Conservation (phyloP, 1,139 yeast genomes). For the Kodamaea anthophila region DNA sequence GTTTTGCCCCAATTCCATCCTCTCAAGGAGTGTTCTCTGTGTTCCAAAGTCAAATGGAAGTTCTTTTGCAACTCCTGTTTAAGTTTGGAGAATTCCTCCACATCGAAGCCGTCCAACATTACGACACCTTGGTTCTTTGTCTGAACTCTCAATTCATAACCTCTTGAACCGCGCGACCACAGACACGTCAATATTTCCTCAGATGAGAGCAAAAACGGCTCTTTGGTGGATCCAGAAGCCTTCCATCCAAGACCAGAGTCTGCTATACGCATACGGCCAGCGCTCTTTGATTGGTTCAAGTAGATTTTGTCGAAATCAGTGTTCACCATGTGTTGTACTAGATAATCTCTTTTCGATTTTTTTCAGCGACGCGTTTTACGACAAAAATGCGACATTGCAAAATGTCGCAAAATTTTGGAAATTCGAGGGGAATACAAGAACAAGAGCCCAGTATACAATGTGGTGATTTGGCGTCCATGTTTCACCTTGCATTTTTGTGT, state of each 20-base stretch:
- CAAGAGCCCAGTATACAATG: too few relatives aligned
- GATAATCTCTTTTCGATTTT: conserved; percentile 1
- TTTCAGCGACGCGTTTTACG: conserved; percentile 5
- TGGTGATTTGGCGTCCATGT: too few relatives aligned
- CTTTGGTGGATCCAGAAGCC: conserved; percentile 44
- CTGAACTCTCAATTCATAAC: conserved; percentile 82
- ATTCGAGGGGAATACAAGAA: too few relatives aligned
- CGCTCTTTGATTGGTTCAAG: conserved; percentile 74
- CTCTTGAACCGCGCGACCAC: conserved; percentile 94
- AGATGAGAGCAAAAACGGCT: conserved; percentile 80
- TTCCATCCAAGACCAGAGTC: conserved; percentile 98
- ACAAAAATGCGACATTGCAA: conserved; percentile 3
- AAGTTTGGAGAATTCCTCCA: conserved; percentile 69
- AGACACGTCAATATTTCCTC: conserved; percentile 73
- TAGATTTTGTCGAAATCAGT: conserved; percentile 80
- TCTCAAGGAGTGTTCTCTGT: conserved; percentile 82
- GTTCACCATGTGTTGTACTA: conserved; percentile 29
- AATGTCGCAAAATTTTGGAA: too few relatives aligned
- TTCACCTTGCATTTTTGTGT: too few relatives aligned
- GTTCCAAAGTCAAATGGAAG: conserved; percentile 68
- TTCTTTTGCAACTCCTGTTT: conserved; percentile 80
- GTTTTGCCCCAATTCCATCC: conserved; percentile 99
- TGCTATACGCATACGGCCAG: conserved; percentile 91
- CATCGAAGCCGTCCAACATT: conserved; percentile 86
- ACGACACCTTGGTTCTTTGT: conserved; percentile 86